Conservation (phyloP, 371 early-diverging fungal species). For the Chytridiales sp. region DNA sequence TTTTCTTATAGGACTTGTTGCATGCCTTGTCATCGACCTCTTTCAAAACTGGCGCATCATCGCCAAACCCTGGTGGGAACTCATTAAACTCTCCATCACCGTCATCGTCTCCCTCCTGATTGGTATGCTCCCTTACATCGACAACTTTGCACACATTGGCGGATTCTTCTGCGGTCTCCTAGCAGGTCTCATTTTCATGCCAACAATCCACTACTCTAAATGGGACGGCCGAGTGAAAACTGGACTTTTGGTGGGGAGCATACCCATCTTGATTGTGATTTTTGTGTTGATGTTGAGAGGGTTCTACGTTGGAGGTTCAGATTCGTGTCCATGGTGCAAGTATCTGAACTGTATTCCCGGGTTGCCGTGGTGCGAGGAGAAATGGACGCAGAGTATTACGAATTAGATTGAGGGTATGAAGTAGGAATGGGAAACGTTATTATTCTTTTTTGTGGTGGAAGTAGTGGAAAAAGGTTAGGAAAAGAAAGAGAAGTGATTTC, state of each 20-base stretch:
- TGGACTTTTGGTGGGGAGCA: slow-evolving; percentile 25
- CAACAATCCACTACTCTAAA: slow-evolving; percentile 46
- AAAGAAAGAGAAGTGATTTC: no score
- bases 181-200: slow-evolving; percentile 52
- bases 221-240: slow-evolving; percentile 38
- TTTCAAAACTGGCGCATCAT: slow-evolving; percentile 76
- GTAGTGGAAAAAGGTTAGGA: no score
- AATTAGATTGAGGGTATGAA: no score
- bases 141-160: slow-evolving; percentile 82
- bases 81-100: slow-evolving; percentile 64
- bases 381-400: slow-evolving; percentile 21
- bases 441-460: no score
- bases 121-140: slow-evolving; percentile 71
- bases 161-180: slow-evolving; percentile 45
- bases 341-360: slow-evolving; percentile 56
- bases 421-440: no score
- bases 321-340: slow-evolving; percentile 52
- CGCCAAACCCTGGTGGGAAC: slow-evolving; percentile 63
- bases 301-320: no score
- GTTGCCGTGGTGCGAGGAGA: slow-evolving; percentile 46
- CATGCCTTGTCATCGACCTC: slow-evolving; percentile 76
- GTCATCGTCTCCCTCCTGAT: slow-evolving; percentile 64
- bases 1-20: slow-evolving; percentile 57
- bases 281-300: slow-evolving; percentile 31
- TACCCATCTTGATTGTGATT: slow-evolving; percentile 32